Evolutionary conservation across 2,329 filamentous ascomycete genomes (phyloP).

Genomic region (Colletotrichum caudatum): DNA sequence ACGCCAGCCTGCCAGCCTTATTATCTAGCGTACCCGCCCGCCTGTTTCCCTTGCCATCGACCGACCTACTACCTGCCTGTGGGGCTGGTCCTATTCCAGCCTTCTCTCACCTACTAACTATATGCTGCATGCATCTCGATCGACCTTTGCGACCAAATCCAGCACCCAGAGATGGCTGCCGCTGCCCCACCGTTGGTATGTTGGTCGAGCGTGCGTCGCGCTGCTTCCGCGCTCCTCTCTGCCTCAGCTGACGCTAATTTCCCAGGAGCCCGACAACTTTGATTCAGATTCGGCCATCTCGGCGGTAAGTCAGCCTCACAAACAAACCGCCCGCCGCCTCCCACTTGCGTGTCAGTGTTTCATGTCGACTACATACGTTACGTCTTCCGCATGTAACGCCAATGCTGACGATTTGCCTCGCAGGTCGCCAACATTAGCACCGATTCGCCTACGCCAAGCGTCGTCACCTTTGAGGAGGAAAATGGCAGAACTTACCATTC

Average conservation of each 20-base stretch:
- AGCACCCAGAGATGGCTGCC: conserved; percentile 2
- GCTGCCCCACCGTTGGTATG: conserved; percentile 4
- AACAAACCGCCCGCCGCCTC: not conserved
- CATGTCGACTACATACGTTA: not conserved
- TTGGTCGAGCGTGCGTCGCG: not conserved
- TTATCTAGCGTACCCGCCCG: not conserved
- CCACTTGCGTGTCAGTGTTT: conserved; percentile 22
- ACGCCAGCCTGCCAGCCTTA: too few relatives aligned
- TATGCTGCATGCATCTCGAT: not conserved
- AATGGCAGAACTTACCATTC: conserved; percentile 42
- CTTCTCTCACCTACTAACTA: conserved; percentile 10
- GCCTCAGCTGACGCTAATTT: not conserved
- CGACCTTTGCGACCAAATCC: not conserved
- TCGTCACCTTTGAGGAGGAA: conserved; percentile 35
- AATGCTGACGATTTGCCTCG: not conserved
- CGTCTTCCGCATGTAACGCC: not conserved
- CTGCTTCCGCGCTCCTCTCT: too few relatives aligned
- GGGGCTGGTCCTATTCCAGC: not conserved
- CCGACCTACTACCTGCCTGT: not conserved
- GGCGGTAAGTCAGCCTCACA: not conserved
- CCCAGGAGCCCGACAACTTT: conserved; percentile 29
- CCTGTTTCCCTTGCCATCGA: not conserved
- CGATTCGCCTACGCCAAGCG: conserved; percentile 37
- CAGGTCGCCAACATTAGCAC: conserved; percentile 1
- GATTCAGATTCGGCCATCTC: conserved; percentile 37